Conservation (phyloP, 179 eudicot genomes). For the Silene coronaria region DNA sequence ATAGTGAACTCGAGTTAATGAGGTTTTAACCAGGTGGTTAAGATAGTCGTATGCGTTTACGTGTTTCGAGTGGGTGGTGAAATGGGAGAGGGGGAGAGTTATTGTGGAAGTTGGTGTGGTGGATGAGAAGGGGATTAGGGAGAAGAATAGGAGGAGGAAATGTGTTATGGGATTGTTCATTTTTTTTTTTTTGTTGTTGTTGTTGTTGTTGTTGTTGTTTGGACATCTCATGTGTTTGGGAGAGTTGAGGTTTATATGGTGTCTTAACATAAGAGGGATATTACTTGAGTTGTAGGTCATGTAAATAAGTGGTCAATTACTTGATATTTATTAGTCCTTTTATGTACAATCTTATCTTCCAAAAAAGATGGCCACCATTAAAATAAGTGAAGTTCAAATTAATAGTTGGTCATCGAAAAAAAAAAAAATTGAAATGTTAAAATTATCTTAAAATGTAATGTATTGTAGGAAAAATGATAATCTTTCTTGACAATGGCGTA, state of each 20-base stretch:
- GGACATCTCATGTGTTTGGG: background rate
- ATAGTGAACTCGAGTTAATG: slow-evolving; percentile 23
- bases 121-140: background rate
- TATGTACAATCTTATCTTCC: background rate
- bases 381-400: background rate
- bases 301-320: no score
- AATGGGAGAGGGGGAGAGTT: slow-evolving; percentile 16
- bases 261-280: background rate
- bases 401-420: no score
- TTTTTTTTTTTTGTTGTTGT: no score
- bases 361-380: background rate
- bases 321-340: no score
- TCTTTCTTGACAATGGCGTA: no score
- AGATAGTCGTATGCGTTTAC: slow-evolving; percentile 25
- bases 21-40: slow-evolving; percentile 28
- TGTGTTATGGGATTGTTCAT: slow-evolving; percentile 11
- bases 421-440: background rate
- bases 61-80: slow-evolving; percentile 6
- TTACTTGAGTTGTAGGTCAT: no score
- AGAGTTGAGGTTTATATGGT: background rate
- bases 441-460: background rate
- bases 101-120: slow-evolving; percentile 12
- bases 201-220: slow-evolving; percentile 2
- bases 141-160: slow-evolving; percentile 10
- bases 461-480: background rate